Base-by-base conservation (phyloP, 306 rosid genomes). In the Gillenia trifoliata region DNA sequence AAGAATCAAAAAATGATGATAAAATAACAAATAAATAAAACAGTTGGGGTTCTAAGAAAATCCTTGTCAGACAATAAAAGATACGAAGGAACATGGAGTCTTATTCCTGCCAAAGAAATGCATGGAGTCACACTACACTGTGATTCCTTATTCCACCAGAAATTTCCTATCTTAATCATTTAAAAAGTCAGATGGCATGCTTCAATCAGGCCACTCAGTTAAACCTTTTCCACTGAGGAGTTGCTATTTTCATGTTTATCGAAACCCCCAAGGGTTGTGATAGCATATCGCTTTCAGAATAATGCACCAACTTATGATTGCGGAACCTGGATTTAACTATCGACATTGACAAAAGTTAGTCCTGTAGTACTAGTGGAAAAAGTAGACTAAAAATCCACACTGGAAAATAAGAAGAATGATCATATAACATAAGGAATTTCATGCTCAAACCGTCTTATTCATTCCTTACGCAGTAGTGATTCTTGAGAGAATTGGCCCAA, bases 151-250 rank as follows among this genome's bases (percentile, higher is more conserved):
- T 8, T 71, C 52, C 0, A 41, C 15, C 10, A 15, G 34, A 57
- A 63, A 57, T 59, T 72, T 17, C 40, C 2, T 3, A 38, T 43
- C 28, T 16, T 45, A 17, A 36, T 34, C 54, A 36, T 20, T 56
- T 13, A 23, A 71, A 31, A 47, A 7, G 56, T 11, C 13, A 30
- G 73, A 41, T 71, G 65, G 40, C 61, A 30, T 28, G 56, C 62
- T 64, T 61, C 57, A 54, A 33, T 78, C 61, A 54, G 52, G 65
- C 47, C 75, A 69, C 16, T 19, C 71, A 1, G 8, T 63, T 61
- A 8, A 15, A 19, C 28, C 17, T 59, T 43, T 77, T 31, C 52
- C 30, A 13, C 36, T 30, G 23, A 60, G 30, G 66, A 6, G 57
- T 43, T 68, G 11, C 5, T 70, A 22, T 54, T 71, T 70, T 11